Conservation (phyloP, 306 rosid genomes). For the Fagus crenata region DNA sequence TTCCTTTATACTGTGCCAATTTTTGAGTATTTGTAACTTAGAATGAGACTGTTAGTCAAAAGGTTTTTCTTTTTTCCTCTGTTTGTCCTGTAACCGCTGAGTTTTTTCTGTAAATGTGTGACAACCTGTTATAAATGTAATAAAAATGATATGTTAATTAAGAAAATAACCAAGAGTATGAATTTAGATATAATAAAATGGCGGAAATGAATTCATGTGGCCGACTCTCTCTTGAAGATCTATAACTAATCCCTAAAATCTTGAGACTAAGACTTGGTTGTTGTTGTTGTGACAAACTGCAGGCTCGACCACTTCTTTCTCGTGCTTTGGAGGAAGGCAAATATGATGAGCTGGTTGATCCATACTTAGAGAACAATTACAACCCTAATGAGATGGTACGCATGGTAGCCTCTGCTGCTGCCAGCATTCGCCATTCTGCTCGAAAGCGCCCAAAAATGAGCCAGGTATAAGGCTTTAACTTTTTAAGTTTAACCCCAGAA, state of each 20-base stretch:
- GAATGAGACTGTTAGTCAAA: neutral
- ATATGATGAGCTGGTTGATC: conserved; percentile 62
- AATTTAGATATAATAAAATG: too few species aligned
- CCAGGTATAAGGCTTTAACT: conserved; percentile 43
- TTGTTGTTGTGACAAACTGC: conserved; percentile 9
- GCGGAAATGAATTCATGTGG: too few species aligned
- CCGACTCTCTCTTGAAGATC: too few species aligned
- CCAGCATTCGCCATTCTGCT: conserved; percentile 83
- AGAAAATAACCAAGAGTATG: too few species aligned
- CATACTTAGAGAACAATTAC: conserved; percentile 55
- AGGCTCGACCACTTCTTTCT: conserved; percentile 80
- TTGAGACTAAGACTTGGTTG: too few species aligned
- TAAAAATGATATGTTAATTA: too few species aligned
- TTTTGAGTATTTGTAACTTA: neutral
- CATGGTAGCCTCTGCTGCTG: conserved; percentile 80
- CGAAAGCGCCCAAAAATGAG: conserved; percentile 85
- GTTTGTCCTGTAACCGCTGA: neutral
- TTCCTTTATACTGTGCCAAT: neutral
- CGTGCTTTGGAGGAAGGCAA: conserved; percentile 60
- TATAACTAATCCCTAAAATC: too few species aligned
- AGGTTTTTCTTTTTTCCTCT: neutral
- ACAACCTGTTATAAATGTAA: neutral
- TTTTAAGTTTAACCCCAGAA: too few species aligned
- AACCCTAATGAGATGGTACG: conserved; percentile 59
- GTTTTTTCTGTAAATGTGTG: conserved; percentile 17